Evolutionary conservation across 306 rosid species (phyloP).

Genomic region (Luffa aegyptiaca): DNA sequence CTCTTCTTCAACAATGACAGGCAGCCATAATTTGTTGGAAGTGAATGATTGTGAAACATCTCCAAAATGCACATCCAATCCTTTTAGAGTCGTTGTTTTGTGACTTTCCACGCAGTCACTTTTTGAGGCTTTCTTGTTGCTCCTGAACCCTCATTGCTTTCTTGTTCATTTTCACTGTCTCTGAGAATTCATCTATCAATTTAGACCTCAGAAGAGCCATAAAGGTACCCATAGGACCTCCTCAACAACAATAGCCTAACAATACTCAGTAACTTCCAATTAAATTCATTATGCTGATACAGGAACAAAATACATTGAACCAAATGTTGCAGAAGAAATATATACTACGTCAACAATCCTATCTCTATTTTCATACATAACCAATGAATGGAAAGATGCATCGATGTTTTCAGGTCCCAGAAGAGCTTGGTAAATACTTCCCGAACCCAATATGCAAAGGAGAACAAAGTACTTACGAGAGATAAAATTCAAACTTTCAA

Average conservation of each 20-base stretch:
- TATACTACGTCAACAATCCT: background rate
- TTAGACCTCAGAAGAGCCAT: conserved; percentile 18
- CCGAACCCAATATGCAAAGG: background rate
- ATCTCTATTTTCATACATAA: background rate
- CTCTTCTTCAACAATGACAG: conserved; percentile 72
- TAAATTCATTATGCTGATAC: background rate
- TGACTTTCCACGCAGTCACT: conserved; percentile 42
- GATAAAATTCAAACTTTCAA: background rate
- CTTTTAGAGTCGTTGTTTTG: conserved; percentile 32
- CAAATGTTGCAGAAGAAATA: background rate
- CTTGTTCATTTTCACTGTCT: conserved; percentile 82
- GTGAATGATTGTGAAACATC: conserved; percentile 51
- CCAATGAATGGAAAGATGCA: no score
- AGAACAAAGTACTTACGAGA: background rate
- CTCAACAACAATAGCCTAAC: background rate
- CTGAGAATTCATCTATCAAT: conserved; percentile 32
- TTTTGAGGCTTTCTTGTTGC: conserved; percentile 43
- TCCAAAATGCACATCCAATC: conserved; percentile 41
- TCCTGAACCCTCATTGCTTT: conserved; percentile 51
- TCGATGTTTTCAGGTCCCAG: background rate
- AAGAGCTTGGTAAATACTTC: no score
- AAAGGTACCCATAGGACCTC: background rate
- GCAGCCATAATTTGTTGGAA: conserved; percentile 61
- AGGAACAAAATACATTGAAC: conserved; percentile 2
- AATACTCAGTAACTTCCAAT: background rate